A percentile compares a stretch with the other conserved stretches of the same genome.
These are phyloP conservation scores for Klebsormidium nitens DNA, from an alignment of 139 green algal species.

Conservation along the genomic window DNA sequence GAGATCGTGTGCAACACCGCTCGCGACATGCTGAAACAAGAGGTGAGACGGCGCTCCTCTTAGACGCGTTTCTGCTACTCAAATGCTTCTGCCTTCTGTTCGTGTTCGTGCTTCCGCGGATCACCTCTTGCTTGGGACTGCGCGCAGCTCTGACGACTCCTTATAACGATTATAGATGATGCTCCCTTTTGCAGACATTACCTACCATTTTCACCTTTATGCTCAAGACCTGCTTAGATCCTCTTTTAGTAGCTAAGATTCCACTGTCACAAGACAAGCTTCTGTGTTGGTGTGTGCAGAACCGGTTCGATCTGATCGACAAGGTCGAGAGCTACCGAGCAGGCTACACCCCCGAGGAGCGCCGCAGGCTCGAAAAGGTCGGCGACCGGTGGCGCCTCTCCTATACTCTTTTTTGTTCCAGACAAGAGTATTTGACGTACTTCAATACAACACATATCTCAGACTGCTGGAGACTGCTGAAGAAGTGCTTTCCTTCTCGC, in stretches of 20 bases:
- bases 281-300: constrained; percentile 6
- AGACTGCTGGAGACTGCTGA: neutral
- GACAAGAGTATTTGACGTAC: neutral
- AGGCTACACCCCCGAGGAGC: constrained; percentile 24
- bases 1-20: constrained; percentile 34
- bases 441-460: neutral
- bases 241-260: neutral
- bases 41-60: too few relatives aligned
- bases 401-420: too few relatives aligned
- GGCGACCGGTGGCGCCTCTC: too few relatives aligned
- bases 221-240: too few relatives aligned
- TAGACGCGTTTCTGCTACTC: too few relatives aligned
- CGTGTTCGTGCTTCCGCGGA: too few relatives aligned
- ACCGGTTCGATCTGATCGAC: neutral
- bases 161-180: too few relatives aligned
- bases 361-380: constrained; percentile 23
- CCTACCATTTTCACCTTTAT: too few relatives aligned
- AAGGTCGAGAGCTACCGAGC: constrained; percentile 40
- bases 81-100: too few relatives aligned
- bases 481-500: neutral
- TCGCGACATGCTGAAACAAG: constrained; percentile 20
- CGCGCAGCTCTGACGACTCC: too few relatives aligned
- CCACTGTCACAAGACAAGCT: neutral
- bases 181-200: too few relatives aligned
- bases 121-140: too few relatives aligned